phyloP scores from a whole-genome alignment of 2,329 filamentous ascomycete species.

The Beauveria medogensis region DNA sequence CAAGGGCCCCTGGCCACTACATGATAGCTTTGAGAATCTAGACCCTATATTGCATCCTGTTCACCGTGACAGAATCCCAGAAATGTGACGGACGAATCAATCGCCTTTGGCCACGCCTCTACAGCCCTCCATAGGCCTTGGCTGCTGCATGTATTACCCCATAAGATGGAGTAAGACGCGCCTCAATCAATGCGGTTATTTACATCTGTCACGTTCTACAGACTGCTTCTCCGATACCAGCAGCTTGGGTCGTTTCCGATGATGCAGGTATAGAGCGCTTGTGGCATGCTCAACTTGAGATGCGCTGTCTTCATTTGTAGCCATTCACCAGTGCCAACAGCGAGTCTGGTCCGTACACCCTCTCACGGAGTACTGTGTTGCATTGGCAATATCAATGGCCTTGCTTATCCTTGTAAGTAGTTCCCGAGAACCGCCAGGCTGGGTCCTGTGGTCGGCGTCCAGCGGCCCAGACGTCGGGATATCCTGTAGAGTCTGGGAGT shows the following conservation, averaged over 20 bases:
- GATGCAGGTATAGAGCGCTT: neutral
- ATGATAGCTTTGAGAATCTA: neutral
- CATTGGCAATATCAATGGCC: neutral
- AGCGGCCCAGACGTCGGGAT: neutral
- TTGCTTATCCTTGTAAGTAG: neutral
- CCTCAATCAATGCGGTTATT: neutral
- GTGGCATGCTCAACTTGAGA: neutral
- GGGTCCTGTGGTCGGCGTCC: neutral
- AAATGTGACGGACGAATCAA: constrained; percentile 10
- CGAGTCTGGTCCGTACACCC: neutral
- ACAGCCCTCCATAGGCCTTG: neutral
- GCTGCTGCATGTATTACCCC: neutral
- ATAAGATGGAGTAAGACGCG: constrained; percentile 2
- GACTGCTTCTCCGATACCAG: neutral
- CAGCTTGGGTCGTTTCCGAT: neutral
- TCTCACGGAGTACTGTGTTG: neutral
- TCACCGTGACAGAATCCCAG: constrained; percentile 5
- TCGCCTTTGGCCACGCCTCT: neutral
- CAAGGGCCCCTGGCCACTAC: neutral
- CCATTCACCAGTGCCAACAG: neutral
- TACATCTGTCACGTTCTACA: constrained; percentile 8
- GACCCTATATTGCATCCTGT: neutral
- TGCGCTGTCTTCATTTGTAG: neutral
- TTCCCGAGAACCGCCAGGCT: neutral
- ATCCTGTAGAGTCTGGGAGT: neutral